Evolutionary conservation across 2,329 filamentous ascomycete genomes (phyloP).

Genomic region (Arthroderma sp.): DNA sequence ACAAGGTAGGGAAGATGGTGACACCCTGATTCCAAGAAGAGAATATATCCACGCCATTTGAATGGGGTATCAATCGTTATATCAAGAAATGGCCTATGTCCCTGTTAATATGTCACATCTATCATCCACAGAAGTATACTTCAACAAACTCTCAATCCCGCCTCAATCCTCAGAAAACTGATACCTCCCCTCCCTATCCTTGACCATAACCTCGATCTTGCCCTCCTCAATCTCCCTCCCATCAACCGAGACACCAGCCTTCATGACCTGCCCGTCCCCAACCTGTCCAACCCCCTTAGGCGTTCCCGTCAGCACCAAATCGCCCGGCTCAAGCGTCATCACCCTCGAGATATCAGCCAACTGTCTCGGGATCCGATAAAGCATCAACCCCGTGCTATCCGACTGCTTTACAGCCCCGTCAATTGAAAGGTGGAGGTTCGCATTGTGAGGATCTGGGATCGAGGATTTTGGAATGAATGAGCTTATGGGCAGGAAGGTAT

Average conservation of each 20-base stretch:
- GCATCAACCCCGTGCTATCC: constrained; percentile 86
- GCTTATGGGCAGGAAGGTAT: constrained; percentile 87
- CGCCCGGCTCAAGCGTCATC: constrained; percentile 84
- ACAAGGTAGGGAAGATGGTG: neutral
- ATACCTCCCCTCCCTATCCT: constrained; percentile 66
- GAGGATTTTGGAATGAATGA: constrained; percentile 63
- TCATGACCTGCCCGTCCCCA: constrained; percentile 73
- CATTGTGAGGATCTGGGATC: constrained; percentile 77
- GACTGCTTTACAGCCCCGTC: constrained; percentile 66
- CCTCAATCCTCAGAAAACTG: constrained; percentile 51
- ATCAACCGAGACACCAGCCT: constrained; percentile 62
- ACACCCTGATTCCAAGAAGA: neutral
- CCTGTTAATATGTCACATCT: neutral
- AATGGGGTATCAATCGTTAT: too few species aligned
- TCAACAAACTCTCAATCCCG: neutral
- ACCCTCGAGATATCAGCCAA: constrained; percentile 86
- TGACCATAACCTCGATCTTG: constrained; percentile 68
- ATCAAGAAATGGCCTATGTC: too few species aligned
- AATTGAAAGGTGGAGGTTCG: constrained; percentile 73
- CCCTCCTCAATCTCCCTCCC: constrained; percentile 78
- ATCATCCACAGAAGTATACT: neutral
- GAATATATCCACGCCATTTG: neutral
- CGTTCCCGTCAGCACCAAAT: constrained; percentile 91
- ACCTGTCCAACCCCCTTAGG: constrained; percentile 90
- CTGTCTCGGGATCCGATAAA: constrained; percentile 78